A percentile compares a stretch with the other conserved stretches of the same genome.
Evolutionary conservation across 2,329 filamentous ascomycete genomes (phyloP).

Genomic region (Chrysosporium queenslandicum): DNA sequence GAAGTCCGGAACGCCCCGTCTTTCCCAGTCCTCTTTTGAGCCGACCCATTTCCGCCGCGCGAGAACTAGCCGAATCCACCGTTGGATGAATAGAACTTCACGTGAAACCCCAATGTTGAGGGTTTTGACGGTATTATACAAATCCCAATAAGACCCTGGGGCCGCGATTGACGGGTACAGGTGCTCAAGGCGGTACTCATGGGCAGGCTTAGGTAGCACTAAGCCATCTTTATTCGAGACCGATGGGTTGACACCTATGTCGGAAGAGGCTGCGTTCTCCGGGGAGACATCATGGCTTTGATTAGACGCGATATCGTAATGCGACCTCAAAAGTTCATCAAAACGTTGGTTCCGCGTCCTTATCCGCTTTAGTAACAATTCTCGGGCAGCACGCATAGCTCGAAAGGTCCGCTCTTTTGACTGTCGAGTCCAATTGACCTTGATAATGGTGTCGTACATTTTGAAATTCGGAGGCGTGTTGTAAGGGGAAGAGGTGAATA

Average conservation of each 20-base stretch:
- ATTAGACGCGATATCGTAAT: background rate
- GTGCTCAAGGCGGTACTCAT: background rate
- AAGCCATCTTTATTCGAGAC: background rate
- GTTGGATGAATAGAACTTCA: conserved; percentile 15
- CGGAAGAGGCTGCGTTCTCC: background rate
- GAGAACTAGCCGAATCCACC: conserved; percentile 17
- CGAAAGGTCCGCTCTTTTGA: conserved; percentile 20
- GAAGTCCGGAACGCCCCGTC: conserved; percentile 34
- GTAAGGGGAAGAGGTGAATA: conserved; percentile 51
- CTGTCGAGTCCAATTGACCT: conserved; percentile 20
- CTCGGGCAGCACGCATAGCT: conserved; percentile 26
- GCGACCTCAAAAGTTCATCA: conserved; percentile 1
- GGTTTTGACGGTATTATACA: conserved; percentile 11
- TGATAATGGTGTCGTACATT: conserved; percentile 40
- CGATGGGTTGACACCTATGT: background rate
- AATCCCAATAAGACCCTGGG: conserved; percentile 13
- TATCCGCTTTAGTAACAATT: conserved; percentile 24
- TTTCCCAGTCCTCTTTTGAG: conserved; percentile 24
- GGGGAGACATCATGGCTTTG: background rate
- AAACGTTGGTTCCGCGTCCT: conserved; percentile 18
- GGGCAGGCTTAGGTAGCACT: background rate
- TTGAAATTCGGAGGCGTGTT: conserved; percentile 47
- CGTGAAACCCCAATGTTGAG: conserved; percentile 11
- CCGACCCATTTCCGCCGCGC: conserved; percentile 15
- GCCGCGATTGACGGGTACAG: conserved; percentile 3